Evolutionary conservation across 2,329 filamentous ascomycete species (phyloP), one percentile per base, ranked within the genome.

Genomic region (Spiromastix sp.): DNA sequence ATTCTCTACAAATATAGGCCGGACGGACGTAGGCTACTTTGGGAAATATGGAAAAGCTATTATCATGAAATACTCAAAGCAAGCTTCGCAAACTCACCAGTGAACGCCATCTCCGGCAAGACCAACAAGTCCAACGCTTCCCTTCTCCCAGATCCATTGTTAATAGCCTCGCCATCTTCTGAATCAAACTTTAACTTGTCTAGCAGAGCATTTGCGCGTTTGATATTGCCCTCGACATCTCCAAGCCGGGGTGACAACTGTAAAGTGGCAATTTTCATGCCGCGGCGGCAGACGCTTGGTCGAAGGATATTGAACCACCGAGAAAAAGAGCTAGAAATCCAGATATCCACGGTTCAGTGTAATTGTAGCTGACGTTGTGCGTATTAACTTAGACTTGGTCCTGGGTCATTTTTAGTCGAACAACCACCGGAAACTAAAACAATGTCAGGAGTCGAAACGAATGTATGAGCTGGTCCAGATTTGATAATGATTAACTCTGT

Each of bases 91-190:
- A 34, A 42, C 54, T 46, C 55, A 73, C 71, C 71, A 37, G 69
- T 69, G 52, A 80, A 72, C 3, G 74, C 74, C 49, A 79, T 56
- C 54, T 80, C 76, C 0, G 76, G 74, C 28, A 80, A 55, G 3
- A 79, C 66, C 17, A 80, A 60, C 42, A 78, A 60, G 50, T 77
- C 72, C 19, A 75, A 51, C 29, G 48, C 20, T 7, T 30, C 29
- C 8, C 27, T 28, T 3, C 12, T 19, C 11, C 17, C 17, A 48
- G 34, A 58, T 33, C n/a, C 9, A 5, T 39, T 39, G 26, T 54
- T 47, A 4, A 50, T 36, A 10, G 41, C 49, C 15, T 44, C 31
- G 2, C 30, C 41, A 12, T 37, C 18, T 1, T 44, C 36, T 17
- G 34, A 13, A n/a, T 46, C 39, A 17, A 45, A 25, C 6, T 53